Conservation (phyloP, 202 grass and related monocot species). For the Dendrocalamus latiflorus region DNA sequence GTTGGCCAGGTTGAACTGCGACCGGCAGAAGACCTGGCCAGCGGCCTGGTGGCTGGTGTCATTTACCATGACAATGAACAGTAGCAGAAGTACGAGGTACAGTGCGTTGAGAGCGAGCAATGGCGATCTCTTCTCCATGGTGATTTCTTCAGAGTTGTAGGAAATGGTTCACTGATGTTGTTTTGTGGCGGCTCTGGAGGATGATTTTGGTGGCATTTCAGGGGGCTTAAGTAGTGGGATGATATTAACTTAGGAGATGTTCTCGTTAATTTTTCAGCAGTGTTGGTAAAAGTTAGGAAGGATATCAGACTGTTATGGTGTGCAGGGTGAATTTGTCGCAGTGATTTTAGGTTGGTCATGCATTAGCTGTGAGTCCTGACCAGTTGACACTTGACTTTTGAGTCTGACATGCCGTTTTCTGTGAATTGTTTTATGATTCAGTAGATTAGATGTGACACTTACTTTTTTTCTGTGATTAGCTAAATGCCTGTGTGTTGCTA, state of each 20-base stretch:
- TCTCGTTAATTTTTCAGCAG: too few relatives aligned
- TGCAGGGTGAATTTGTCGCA: background rate
- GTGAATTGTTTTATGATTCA: too few relatives aligned
- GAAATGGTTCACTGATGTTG: background rate
- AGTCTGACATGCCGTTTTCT: too few relatives aligned
- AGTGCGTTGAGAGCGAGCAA: background rate
- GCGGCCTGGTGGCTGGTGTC: background rate
- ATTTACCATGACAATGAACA: background rate
- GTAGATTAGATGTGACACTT: background rate
- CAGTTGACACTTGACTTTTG: background rate
- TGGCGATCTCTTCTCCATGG: constrained; percentile 25
- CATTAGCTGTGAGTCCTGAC: constrained; percentile 36
- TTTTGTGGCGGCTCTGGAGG: background rate
- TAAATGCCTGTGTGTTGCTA: too few relatives aligned
- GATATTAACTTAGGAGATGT: constrained; percentile 12
- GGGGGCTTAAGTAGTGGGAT: constrained; percentile 34
- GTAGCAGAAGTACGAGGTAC: background rate
- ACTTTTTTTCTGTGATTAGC: background rate
- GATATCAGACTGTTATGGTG: background rate
- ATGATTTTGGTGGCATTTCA: constrained; percentile 9
- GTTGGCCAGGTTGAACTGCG: constrained; percentile 67
- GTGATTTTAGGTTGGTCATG: constrained; percentile 44
- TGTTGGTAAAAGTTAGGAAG: background rate
- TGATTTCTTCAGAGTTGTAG: background rate
- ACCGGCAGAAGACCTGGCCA: constrained; percentile 55